Base-by-base conservation (phyloP, 306 rosid species). In the Lotus japonicus region DNA sequence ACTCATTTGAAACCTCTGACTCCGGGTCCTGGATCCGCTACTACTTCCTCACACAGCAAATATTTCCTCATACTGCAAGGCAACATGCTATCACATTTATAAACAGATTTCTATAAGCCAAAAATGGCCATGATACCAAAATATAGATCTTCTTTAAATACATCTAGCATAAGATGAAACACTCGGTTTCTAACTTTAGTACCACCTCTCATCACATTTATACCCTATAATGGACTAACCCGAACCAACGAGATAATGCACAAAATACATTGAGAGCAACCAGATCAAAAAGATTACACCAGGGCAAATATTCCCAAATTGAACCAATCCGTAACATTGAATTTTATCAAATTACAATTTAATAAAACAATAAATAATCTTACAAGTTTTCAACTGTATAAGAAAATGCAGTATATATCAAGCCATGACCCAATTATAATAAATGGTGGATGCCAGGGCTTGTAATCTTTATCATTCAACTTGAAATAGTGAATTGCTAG, bases 391-490 rank as follows among this genome's bases (percentile, higher is more conserved):
- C 28, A 64, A 54, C 77, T 64, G 15, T 54, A 68, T 18, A 26
- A 54, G 44, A 59, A 53, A 39, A 28, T 35, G 41, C 12, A 16
- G n/a, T 5, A 61, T 10, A 48, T 18, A 71, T 50, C 48, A 9
- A 60, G 15, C 52, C 60, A 53, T 9, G 38, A n/a, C 52, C 43
- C 71, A 60, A 52, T 31, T 12, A 61, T 59, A 52, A 12, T 6
- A 45, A 28, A 48, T 38, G 46, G 48, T 64, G 45, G 66, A 74
- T 79, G 69, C 49, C 46, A 9, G 28, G 77, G 55, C 68, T 45
- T 53, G 5, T 60, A 45, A 45, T 46, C 57, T 49, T 41, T 42
- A 64, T 4, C 55, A 26, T 64, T 57, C 77, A 66, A 64, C 63
- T 54, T 54, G 11, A 77, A 63, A 70, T 53, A 56, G 19, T 17